phyloP scores from a whole-genome alignment of 1,284 basidiomycete species.

The Sporisorium scitamineum region DNA sequence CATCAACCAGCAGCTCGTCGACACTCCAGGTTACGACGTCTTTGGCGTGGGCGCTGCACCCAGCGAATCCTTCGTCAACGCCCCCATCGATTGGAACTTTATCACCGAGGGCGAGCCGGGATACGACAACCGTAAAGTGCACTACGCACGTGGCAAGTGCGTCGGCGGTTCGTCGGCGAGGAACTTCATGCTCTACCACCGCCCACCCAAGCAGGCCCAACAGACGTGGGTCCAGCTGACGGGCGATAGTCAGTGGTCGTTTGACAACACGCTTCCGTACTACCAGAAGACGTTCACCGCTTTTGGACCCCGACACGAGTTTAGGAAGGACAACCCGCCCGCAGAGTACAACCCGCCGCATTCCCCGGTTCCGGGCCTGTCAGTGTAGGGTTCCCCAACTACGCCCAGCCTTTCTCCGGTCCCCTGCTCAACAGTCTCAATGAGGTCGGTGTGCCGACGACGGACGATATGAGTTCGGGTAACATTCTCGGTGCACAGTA shows the following conservation, averaged over 20 bases:
- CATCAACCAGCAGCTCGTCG: constrained; percentile 42
- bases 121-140: constrained; percentile 42
- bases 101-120: constrained; percentile 48
- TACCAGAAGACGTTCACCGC: constrained; percentile 49
- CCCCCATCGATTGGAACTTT: constrained; percentile 47
- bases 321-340: constrained; percentile 40
- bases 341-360: constrained; percentile 49
- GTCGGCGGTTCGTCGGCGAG: constrained; percentile 49
- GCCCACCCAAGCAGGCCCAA: constrained; percentile 38
- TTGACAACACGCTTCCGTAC: constrained; percentile 36
- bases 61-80: constrained; percentile 23
- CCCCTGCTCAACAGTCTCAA: constrained; percentile 43
- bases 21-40: constrained; percentile 48
- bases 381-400: constrained; percentile 52
- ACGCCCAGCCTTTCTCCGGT: constrained; percentile 52
- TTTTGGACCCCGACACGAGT: constrained; percentile 38
- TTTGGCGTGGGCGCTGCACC: constrained; percentile 35
- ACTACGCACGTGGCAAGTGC: constrained; percentile 56
- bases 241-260: constrained; percentile 51
- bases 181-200: constrained; percentile 61
- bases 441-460: constrained; percentile 45
- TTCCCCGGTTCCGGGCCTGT: constrained; percentile 46
- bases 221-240: constrained; percentile 51
- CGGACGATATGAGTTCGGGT: constrained; percentile 59
- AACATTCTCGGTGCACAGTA: constrained; percentile 66